A percentile compares a stretch with the other conserved stretches of the same genome.
Evolutionary conservation across 257 asterid species (phyloP).

Genomic region (Euphrasia confusa): DNA sequence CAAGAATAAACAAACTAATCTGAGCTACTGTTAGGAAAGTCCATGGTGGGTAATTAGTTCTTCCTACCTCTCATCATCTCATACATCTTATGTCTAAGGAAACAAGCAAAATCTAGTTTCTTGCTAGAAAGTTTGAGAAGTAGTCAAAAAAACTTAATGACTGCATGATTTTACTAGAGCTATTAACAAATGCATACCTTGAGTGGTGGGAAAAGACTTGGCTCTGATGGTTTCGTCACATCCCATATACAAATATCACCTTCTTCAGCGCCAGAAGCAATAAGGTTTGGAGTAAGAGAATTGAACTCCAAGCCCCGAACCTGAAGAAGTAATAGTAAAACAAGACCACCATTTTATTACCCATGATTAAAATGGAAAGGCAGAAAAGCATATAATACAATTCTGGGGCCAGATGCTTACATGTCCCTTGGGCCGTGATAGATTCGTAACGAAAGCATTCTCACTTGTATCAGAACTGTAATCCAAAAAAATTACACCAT

Average conservation of each 20-base stretch:
- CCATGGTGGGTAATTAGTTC: no score
- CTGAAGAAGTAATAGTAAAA: conserved; percentile 30
- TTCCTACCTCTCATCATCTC: no score
- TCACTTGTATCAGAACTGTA: conserved; percentile 47
- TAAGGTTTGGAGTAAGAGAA: conserved; percentile 59
- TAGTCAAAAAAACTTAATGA: not conserved
- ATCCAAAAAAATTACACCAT: conserved; percentile 5
- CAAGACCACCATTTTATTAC: conserved; percentile 18
- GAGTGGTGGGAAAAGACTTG: conserved; percentile 79
- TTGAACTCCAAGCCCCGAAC: conserved; percentile 92
- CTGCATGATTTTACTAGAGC: not conserved
- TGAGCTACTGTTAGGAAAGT: no score
- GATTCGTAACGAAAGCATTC: conserved; percentile 56
- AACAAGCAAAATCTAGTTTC: no score
- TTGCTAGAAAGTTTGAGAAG: not conserved
- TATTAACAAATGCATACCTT: conserved; percentile 45
- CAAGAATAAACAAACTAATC: no score
- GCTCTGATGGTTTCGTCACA: conserved; percentile 67
- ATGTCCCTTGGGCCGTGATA: conserved; percentile 84
- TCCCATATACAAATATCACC: conserved; percentile 98
- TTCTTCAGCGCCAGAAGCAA: conserved; percentile 99
- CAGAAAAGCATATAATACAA: conserved; percentile 18
- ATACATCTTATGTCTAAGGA: no score
- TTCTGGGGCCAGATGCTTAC: conserved; percentile 42
- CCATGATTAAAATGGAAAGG: not conserved